Evolutionary conservation across 1,284 basidiomycete genomes (phyloP), one percentile per base, ranked within the genome.

Genomic region (Ceratobasidium sp.): DNA sequence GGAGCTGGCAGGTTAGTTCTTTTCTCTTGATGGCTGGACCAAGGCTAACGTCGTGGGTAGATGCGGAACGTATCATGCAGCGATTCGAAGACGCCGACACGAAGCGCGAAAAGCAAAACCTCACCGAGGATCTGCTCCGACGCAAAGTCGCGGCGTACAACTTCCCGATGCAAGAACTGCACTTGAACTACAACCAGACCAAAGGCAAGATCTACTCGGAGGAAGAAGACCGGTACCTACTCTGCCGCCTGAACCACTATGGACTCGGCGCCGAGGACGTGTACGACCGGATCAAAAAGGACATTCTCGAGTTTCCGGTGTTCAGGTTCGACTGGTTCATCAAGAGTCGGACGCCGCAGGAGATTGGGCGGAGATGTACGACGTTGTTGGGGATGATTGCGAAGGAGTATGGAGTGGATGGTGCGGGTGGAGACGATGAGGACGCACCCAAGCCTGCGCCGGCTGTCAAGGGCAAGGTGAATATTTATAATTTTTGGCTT

Each of bases 311-410:
- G 78, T 96, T 94, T 80, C 94, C 94, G 0, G 90, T 95, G n/a
- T 99, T 99, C 82, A 83, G 94, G 62, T 97, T 98, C 75, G 95
- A 98, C 77, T 98, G 96, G 96, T 99, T 98, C 83, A 94, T 99
- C 85, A 98, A 98, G 83, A 93, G 91, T 72, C 83, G 97, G 62
- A 95, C 93, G 27, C 90, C 94, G 10, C 89, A 93, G 75, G 97
- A 99, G 81, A 82, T 99, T 71, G 88, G 91, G 74, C 83, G 96
- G 74, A 82, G 97, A 67, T 98, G 95, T 75, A 92, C 91, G 74
- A 98, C 96, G 6, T 78, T 99, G 43, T 77, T 98, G 43, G 84
- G 89, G 15, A 91, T 98, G 86, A 92, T 98, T 71, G 90, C 95
- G 81, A 97, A 97, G 83, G 95, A 96, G 78, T 87, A 87, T 0